phyloP scores from a whole-genome alignment of 371 early-diverging fungal species.

The Dinochytrium kinnereticum region DNA sequence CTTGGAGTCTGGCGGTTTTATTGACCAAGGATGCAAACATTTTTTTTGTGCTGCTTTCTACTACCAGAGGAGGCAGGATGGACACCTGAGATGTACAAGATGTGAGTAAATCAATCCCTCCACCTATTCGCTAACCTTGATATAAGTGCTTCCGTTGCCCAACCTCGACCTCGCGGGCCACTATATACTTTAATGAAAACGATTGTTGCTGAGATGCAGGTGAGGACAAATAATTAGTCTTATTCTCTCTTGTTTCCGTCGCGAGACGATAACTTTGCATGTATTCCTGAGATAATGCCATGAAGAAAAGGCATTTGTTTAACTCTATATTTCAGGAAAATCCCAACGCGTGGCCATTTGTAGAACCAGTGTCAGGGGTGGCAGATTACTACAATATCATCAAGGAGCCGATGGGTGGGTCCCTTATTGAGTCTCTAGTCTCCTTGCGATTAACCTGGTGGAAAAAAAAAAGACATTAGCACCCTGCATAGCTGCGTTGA shows the following conservation, averaged over 20 bases:
- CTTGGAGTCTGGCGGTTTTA: neutral
- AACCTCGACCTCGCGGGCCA: slow-evolving; percentile 40
- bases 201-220: slow-evolving; percentile 49
- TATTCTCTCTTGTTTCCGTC: too few relatives aligned
- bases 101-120: slow-evolving; percentile 17
- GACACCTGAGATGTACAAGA: slow-evolving; percentile 76
- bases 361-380: slow-evolving; percentile 94
- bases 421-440: too few relatives aligned
- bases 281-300: too few relatives aligned
- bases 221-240: too few relatives aligned
- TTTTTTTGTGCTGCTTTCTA: neutral
- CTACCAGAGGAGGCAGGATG: slow-evolving; percentile 84
- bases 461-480: slow-evolving; percentile 80
- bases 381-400: slow-evolving; percentile 97
- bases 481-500: slow-evolving; percentile 79
- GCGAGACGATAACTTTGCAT: too few relatives aligned
- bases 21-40: neutral
- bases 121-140: slow-evolving; percentile 34
- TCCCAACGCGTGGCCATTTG: slow-evolving; percentile 96
- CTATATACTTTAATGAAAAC: slow-evolving; percentile 49
- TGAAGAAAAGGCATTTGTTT: too few relatives aligned
- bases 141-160: neutral
- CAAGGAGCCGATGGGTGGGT: slow-evolving; percentile 96
- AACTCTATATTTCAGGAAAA: too few relatives aligned
- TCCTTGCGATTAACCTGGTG: too few relatives aligned